Evolutionary conservation across 192 early-diverging fungal species (phyloP), one percentile per base, ranked within the genome.

Genomic region (Martensiomyces pterosporus): DNA sequence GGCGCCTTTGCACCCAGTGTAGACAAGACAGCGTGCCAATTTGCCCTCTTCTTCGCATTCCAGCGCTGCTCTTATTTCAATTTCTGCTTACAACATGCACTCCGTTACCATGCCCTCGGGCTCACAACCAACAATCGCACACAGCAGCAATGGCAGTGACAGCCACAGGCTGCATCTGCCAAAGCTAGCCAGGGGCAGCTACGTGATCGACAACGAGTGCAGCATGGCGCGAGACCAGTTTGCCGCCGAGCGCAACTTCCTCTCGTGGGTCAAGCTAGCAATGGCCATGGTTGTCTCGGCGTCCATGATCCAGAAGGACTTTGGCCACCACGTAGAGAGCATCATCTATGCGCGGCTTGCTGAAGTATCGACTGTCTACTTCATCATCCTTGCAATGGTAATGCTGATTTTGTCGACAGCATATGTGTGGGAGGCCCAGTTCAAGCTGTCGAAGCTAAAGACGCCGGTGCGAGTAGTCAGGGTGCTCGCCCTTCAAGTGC

Each of bases 211-310:
- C 3, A 72, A 72, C 42, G 68, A 72, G 13, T 36, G 45, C 57
- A 72, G 68, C 42, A 64, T 72, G 62, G 68, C 68, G 13, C 61
- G 68, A 22, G 68, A 72, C 49, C 68, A 72, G 45, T 65, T 72
- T 57, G 68, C 68, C 0, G 52, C 43, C 3, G 68, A 72, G 36
- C 57, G 68, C 26, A 72, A 64, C 45, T 72, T 72, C 52, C 57
- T 72, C 34, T 55, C 68, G 15, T 72, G 68, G 68, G 19, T 64
- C 27, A 72, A 72, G 46, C 51, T 72, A 15, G 21, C 62, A 2
- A 56, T 72, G 62, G 39, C 49, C 0, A 15, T 65, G 2, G 57
- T 48, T 6, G 52, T 41, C 6, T 72, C 68, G 16, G 52, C 39
- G 2, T 33, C 49, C 1, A 32, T 65, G 9, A 60, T 65, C 3